Conservation (phyloP, 176 grass and related monocot species). For the Triticum timopheevii region DNA sequence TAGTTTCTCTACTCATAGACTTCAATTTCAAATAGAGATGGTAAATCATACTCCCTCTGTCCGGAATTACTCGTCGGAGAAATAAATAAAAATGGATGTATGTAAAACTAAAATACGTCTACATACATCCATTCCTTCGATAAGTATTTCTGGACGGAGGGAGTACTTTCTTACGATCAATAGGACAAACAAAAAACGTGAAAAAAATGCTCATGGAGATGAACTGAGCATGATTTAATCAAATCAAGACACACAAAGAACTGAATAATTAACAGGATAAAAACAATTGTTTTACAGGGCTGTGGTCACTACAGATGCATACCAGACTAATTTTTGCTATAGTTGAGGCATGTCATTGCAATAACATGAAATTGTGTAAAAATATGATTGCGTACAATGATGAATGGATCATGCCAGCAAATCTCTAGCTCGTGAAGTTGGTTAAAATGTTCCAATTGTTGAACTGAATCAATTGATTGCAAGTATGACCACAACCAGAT, state of each 20-base stretch:
- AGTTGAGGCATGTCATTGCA: neutral
- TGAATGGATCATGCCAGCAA: slow-evolving; percentile 3
- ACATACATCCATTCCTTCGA: too few species aligned
- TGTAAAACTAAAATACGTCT: too few species aligned
- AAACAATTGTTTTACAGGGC: neutral
- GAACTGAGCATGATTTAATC: slow-evolving; percentile 20
- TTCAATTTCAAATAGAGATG: slow-evolving; percentile 21
- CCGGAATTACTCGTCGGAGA: too few species aligned
- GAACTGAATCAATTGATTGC: slow-evolving; percentile 33
- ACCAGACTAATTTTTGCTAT: neutral
- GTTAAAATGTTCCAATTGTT: slow-evolving; percentile 27
- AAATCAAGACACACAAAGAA: slow-evolving; percentile 24
- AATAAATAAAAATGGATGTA: too few species aligned
- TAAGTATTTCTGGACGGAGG: too few species aligned
- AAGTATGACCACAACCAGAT: slow-evolving; percentile 8
- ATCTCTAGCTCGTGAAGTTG: slow-evolving; percentile 21
- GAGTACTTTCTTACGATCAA: neutral
- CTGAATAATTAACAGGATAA: slow-evolving; percentile 2
- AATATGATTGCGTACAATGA: neutral
- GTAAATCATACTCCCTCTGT: neutral
- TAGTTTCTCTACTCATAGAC: neutral
- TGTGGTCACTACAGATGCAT: neutral
- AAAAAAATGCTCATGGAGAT: neutral
- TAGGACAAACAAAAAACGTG: neutral
- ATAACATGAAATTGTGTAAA: slow-evolving; percentile 11